Evolutionary conservation across 352 stramenopile species (phyloP), one percentile per base, ranked within the genome.

Genomic region (Lagenidium giganteum): DNA sequence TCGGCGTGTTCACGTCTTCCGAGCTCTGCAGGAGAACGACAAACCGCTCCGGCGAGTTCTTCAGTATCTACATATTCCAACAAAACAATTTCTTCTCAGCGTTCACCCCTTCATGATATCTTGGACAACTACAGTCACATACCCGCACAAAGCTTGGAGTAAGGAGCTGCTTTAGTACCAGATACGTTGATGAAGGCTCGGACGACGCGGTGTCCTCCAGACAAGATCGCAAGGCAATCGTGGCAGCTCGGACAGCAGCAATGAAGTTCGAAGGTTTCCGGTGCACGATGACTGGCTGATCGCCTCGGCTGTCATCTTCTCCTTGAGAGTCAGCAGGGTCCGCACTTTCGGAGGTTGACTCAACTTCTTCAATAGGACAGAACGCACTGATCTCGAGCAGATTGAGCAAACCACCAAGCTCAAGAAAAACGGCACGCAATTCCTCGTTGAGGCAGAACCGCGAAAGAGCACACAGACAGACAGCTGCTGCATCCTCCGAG

Each of bases 91-190:
- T n/a, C n/a, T n/a, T n/a, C n/a, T n/a, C n/a, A n/a, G n/a, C n/a
- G n/a, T n/a, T n/a, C n/a, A n/a, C n/a, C n/a, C n/a, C n/a, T n/a
- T n/a, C n/a, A n/a, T n/a, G n/a, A n/a, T n/a, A n/a, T n/a, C n/a
- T n/a, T n/a, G n/a, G n/a, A n/a, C n/a, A n/a, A 20, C 8, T 23
- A 24, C 8, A 3, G 24, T 9, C 24, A 54, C 60, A 17, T 57
- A 90, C 80, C 46, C 75, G 64, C 39, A 90, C 61, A 40, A 93
- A 80, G 24, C 79, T 86, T 39, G 79, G 82, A 7, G 79, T 90
- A 37, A 91, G 51, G 20, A 93, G 60, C 44, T 93, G 82, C 51
- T 78, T 74, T 17, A 93, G 52, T 17, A 90, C 76, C 54, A 77
- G 71, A 16, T 57, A 57, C 8, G 51, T 47, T 16, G 63, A 44